Conservation (phyloP, 345 rosid genomes). For the Gossypium longicalyx region DNA sequence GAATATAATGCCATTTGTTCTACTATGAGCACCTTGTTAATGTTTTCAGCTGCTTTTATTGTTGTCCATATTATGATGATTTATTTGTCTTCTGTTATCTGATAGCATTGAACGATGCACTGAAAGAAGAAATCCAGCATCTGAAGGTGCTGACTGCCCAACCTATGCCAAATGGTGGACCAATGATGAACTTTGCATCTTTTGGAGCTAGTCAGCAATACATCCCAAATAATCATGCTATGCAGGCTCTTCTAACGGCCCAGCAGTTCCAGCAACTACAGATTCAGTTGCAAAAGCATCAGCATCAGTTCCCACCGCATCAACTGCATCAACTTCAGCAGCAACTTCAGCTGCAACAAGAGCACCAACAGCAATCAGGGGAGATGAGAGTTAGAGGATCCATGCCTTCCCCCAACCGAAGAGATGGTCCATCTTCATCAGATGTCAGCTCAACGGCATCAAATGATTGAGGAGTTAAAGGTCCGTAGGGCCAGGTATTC, state of each 20-base stretch:
- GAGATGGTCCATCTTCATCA: conserved; percentile 36
- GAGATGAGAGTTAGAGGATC: conserved; percentile 47
- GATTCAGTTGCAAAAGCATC: conserved; percentile 73
- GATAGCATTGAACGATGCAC: conserved; percentile 76
- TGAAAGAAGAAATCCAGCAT: conserved; percentile 94
- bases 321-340: conserved; percentile 57
- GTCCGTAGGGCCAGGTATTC: not conserved
- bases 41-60: not conserved
- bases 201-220: conserved; percentile 63
- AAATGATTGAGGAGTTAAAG: conserved; percentile 31
- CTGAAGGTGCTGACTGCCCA: conserved; percentile 79
- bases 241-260: conserved; percentile 63
- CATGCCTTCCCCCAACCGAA: conserved; percentile 44
- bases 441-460: conserved; percentile 26
- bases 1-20: not conserved
- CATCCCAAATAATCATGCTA: conserved; percentile 57
- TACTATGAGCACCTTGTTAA: not conserved
- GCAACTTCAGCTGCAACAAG: conserved; percentile 22
- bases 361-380: conserved; percentile 38
- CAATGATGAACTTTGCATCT: conserved; percentile 55
- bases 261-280: conserved; percentile 95
- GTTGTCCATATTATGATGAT: not conserved
- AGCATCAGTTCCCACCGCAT: conserved; percentile 46
- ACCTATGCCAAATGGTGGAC: conserved; percentile 53
- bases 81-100: not conserved